phyloP scores from a whole-genome alignment of 495 filamentous ascomycete species.

The Hypomontagnella monticulosa region DNA sequence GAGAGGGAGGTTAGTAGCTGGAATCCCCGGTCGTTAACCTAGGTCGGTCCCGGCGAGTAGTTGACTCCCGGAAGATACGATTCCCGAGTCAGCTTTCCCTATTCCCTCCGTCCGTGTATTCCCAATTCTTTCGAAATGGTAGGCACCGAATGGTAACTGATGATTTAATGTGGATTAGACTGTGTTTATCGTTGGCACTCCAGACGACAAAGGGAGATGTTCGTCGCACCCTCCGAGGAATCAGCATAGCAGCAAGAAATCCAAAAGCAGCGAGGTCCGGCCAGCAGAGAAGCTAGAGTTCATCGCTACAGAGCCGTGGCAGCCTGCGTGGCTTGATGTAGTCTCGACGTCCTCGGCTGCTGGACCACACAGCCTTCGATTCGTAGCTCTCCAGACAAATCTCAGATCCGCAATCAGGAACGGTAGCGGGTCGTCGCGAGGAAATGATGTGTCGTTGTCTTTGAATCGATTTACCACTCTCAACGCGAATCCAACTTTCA shows the following conservation, averaged over 20 bases:
- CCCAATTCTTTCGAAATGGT: not conserved
- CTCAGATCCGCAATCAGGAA: constrained; percentile 27
- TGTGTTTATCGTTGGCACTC: constrained; percentile 60
- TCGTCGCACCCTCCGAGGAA: constrained; percentile 59
- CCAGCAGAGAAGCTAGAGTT: constrained; percentile 37
- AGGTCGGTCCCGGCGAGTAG: constrained; percentile 12
- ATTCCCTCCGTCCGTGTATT: not conserved
- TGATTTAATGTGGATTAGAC: constrained; percentile 33
- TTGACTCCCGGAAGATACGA: constrained; percentile 5
- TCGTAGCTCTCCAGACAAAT: constrained; percentile 51
- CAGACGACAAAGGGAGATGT: constrained; percentile 55
- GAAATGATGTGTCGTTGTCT: constrained; percentile 27
- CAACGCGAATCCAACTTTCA: constrained; percentile 42
- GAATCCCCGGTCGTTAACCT: constrained; percentile 1
- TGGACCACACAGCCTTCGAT: constrained; percentile 45
- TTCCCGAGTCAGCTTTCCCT: constrained; percentile 16
- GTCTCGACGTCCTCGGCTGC: constrained; percentile 42
- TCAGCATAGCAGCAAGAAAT: constrained; percentile 44
- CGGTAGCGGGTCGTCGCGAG: constrained; percentile 32
- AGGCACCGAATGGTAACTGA: constrained; percentile 12
- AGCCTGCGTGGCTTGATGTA: constrained; percentile 56
- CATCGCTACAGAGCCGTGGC: constrained; percentile 45
- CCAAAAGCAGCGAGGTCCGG: constrained; percentile 26
- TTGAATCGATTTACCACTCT: constrained; percentile 27
- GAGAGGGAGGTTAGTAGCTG: constrained; percentile 55